These are phyloP conservation scores for Phytophthora citrophthora DNA, from an alignment of 352 stramenopile species.

Conservation along the genomic window DNA sequence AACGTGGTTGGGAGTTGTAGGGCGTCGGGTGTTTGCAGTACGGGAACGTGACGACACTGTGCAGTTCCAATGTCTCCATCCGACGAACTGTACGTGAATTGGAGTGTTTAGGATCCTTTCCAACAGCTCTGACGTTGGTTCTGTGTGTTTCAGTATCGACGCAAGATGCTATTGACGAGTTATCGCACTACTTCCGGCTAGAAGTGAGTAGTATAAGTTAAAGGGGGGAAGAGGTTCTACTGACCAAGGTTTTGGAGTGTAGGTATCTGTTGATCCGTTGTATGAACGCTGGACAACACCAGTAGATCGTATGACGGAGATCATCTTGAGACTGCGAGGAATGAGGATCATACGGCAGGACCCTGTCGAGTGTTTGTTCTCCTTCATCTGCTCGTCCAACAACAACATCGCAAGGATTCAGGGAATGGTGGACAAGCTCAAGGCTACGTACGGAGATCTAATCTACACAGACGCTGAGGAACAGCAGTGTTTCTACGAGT, in stretches of 20 bases:
- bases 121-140: not conserved
- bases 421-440: constrained; percentile 93
- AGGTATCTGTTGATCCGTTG: constrained; percentile 44
- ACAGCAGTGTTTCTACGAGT: constrained; percentile 77
- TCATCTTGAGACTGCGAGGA: constrained; percentile 84
- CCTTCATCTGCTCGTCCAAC: constrained; percentile 98
- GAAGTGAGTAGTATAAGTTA: constrained; percentile 41
- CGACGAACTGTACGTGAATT: constrained; percentile 49
- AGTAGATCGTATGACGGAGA: constrained; percentile 64
- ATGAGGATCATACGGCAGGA: constrained; percentile 94
- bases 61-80: constrained; percentile 70
- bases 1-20: constrained; percentile 65
- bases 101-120: not conserved
- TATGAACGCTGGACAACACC: constrained; percentile 85
- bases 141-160: constrained; percentile 33
- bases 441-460: constrained; percentile 85
- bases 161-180: constrained; percentile 50
- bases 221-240: not conserved
- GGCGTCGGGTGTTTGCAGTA: constrained; percentile 50
- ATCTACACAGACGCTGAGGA: constrained; percentile 36
- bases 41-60: constrained; percentile 46
- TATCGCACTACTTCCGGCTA: constrained; percentile 92
- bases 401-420: constrained; percentile 98
- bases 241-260: constrained; percentile 8
- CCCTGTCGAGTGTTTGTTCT: constrained; percentile 96